Conservation (phyloP, 352 stramenopile genomes). For the Pythium dissotocum region DNA sequence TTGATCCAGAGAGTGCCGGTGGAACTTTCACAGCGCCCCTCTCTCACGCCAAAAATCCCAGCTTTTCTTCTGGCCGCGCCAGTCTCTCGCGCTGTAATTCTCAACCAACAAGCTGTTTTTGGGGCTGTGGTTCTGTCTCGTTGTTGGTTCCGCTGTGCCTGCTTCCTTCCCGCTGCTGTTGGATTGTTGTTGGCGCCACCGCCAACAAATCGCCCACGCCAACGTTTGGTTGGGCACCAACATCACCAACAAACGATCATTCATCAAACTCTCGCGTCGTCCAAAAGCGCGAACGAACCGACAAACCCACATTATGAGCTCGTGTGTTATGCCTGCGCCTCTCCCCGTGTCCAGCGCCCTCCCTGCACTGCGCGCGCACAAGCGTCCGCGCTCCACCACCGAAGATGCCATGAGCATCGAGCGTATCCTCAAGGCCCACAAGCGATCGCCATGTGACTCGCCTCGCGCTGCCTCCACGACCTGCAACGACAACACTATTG, state of each 20-base stretch:
- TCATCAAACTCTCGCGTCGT: neutral
- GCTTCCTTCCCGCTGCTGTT: slow-evolving; percentile 13
- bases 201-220: neutral
- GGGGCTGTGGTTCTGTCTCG: slow-evolving; percentile 15
- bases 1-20: slow-evolving; percentile 2
- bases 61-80: neutral
- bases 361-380: slow-evolving; percentile 42
- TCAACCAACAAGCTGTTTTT: slow-evolving; percentile 25
- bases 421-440: slow-evolving; percentile 62
- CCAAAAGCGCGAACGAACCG: neutral
- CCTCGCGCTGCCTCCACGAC: slow-evolving; percentile 29
- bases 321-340: slow-evolving; percentile 44
- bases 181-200: slow-evolving; percentile 11
- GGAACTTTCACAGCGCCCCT: slow-evolving; percentile 11
- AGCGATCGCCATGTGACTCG: slow-evolving; percentile 50
- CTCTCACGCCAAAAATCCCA: slow-evolving; percentile 13
- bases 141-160: slow-evolving; percentile 14
- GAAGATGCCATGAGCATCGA: slow-evolving; percentile 52
- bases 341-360: slow-evolving; percentile 33
- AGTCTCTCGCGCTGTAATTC: neutral
- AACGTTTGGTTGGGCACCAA: neutral
- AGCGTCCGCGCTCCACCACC: slow-evolving; percentile 53
- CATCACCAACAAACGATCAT: neutral
- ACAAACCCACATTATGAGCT: slow-evolving; percentile 48
- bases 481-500: neutral